Percentiles rank a stretch among this genome's conserved stretches.
phyloP scores from a whole-genome alignment of 768 basidiomycete species.

The Cyathus striatus region DNA sequence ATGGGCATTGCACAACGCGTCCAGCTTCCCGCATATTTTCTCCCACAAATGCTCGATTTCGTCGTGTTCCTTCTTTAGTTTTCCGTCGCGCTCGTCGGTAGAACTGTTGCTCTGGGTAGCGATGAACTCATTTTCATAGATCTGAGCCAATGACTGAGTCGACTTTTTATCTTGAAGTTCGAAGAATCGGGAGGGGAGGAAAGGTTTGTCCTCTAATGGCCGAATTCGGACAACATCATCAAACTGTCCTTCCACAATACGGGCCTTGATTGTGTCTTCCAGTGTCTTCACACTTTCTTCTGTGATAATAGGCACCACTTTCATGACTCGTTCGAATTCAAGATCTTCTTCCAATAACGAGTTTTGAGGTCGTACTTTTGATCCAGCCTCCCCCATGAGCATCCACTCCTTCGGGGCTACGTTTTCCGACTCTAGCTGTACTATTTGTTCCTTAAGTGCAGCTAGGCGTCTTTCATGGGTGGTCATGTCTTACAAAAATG shows the following conservation, averaged over 20 bases:
- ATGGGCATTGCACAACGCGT: constrained; percentile 92
- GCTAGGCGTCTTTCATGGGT: constrained; percentile 78
- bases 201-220: constrained; percentile 76
- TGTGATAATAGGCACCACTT: constrained; percentile 83
- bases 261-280: constrained; percentile 86
- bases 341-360: constrained; percentile 90
- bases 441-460: constrained; percentile 72
- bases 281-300: constrained; percentile 78
- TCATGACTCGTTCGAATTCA: constrained; percentile 89
- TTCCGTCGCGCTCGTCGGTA: constrained; percentile 81
- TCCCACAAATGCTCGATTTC: constrained; percentile 85
- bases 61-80: constrained; percentile 82
- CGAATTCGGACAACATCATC: constrained; percentile 90
- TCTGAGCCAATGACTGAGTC: constrained; percentile 84
- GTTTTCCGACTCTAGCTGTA: constrained; percentile 79
- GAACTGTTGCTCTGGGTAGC: constrained; percentile 55
- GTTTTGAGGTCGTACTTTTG: constrained; percentile 82
- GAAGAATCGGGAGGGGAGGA: constrained; percentile 84
- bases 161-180: constrained; percentile 90
- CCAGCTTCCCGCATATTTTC: constrained; percentile 79
- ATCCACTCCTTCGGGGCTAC: constrained; percentile 90
- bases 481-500: constrained; percentile 47
- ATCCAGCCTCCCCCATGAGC: constrained; percentile 84
- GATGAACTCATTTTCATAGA: constrained; percentile 91
- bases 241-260: constrained; percentile 81